Evolutionary conservation across 495 filamentous ascomycete genomes (phyloP).

Genomic region (Pyrenopolyporus hunteri): DNA sequence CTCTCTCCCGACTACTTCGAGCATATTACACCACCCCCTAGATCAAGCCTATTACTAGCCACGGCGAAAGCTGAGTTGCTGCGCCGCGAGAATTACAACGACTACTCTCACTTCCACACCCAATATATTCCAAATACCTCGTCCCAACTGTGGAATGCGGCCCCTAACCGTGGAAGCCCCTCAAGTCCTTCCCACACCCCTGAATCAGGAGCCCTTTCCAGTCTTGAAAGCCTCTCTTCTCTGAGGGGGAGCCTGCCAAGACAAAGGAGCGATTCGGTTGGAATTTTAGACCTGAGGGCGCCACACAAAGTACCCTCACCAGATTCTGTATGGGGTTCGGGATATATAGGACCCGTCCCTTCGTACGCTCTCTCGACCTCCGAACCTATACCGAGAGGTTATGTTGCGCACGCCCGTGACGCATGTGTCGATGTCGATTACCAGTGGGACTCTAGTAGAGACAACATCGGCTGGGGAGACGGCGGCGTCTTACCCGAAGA

Average conservation of each 20-base stretch:
- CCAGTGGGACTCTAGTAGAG: conserved; percentile 91
- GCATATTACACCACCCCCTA: conserved; percentile 85
- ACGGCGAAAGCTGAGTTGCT: conserved; percentile 85
- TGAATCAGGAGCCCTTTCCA: conserved; percentile 12
- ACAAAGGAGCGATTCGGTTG: conserved; percentile 26
- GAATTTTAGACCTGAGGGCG: conserved; percentile 15
- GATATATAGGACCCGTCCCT: conserved; percentile 78
- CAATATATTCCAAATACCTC: conserved; percentile 40
- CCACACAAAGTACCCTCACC: conserved; percentile 12
- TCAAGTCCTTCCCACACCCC: conserved; percentile 18
- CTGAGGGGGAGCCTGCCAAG: conserved; percentile 40
- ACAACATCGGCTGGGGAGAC: conserved; percentile 77
- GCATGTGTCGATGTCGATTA: conserved; percentile 86
- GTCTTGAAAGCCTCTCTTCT: conserved; percentile 35
- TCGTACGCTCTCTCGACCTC: conserved; percentile 81
- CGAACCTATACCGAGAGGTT: conserved; percentile 83
- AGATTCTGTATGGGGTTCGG: conserved; percentile 20
- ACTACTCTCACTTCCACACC: conserved; percentile 49
- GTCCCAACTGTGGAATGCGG: conserved; percentile 49
- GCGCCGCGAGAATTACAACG: conserved; percentile 67
- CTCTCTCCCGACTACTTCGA: conserved; percentile 91
- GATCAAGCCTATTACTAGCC: conserved; percentile 82
- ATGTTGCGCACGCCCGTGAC: conserved; percentile 90
- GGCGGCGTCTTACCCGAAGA: conserved; percentile 91
- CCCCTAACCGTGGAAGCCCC: conserved; percentile 23